Percentiles rank a stretch among this genome's conserved stretches.
phyloP scores from a whole-genome alignment of 352 stramenopile species.

The Thraustotheca clavata region DNA sequence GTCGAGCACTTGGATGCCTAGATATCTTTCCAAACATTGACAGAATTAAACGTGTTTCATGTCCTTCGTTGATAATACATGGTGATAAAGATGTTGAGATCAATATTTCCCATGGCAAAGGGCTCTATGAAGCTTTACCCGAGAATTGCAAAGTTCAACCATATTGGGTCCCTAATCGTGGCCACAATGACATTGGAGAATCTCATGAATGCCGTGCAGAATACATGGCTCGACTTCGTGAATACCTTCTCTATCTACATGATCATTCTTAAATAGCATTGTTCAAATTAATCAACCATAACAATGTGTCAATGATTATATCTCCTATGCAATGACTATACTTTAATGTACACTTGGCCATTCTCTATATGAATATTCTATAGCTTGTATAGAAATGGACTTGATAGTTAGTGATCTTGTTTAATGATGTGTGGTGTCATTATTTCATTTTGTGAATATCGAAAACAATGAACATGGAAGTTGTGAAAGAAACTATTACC shows the following conservation, averaged over 20 bases:
- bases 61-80: slow-evolving; percentile 23
- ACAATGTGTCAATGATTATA: too few species aligned
- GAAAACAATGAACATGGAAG: too few species aligned
- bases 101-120: slow-evolving; percentile 17
- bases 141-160: not conserved
- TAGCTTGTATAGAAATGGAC: too few species aligned
- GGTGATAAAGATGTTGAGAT: slow-evolving; percentile 25
- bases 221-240: slow-evolving; percentile 19
- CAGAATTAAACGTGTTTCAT: slow-evolving; percentile 18
- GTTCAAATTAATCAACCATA: too few species aligned
- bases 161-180: slow-evolving; percentile 21
- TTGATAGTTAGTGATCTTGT: too few species aligned
- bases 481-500: too few species aligned
- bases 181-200: slow-evolving; percentile 28
- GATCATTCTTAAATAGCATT: not conserved
- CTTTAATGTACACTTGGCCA: too few species aligned
- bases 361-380: too few species aligned
- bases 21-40: slow-evolving; percentile 28
- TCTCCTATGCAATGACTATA: too few species aligned
- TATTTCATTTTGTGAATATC: too few species aligned
- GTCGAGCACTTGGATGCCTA: slow-evolving; percentile 23
- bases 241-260: slow-evolving; percentile 16
- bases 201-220: not conserved
- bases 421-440: too few species aligned
- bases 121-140: slow-evolving; percentile 20